phyloP scores from a whole-genome alignment of 495 filamentous ascomycete species.

The Apiosordaria backusii region DNA sequence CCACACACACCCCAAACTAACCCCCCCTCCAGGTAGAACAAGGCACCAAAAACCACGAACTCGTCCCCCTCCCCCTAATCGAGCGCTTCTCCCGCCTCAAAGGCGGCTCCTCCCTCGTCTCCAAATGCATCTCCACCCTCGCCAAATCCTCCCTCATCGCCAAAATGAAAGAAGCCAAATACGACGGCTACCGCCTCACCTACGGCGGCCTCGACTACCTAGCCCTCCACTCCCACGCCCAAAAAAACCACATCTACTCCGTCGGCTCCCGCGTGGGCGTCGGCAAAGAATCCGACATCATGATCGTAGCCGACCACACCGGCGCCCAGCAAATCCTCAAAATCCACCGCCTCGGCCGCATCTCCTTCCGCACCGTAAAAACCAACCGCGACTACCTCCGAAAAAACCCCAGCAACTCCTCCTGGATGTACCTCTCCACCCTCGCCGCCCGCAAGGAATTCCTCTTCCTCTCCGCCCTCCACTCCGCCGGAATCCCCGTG shows the following conservation, averaged over 20 bases:
- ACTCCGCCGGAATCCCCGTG: constrained; percentile 79
- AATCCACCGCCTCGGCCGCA: constrained; percentile 87
- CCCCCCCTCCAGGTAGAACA: constrained; percentile 66
- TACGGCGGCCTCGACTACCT: constrained; percentile 98
- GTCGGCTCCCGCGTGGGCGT: constrained; percentile 94
- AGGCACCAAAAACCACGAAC: constrained; percentile 93
- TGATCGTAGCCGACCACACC: constrained; percentile 72
- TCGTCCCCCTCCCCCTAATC: constrained; percentile 89
- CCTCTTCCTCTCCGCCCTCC: constrained; percentile 84
- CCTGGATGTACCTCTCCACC: constrained; percentile 96
- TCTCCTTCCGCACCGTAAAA: constrained; percentile 95
- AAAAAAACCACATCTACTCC: constrained; percentile 73
- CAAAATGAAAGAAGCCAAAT: constrained; percentile 90
- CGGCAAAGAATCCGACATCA: constrained; percentile 96
- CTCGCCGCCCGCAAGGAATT: constrained; percentile 90
- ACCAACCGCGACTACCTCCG: constrained; percentile 88
- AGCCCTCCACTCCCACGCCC: constrained; percentile 82
- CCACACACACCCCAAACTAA: neutral
- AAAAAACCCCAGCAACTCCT: constrained; percentile 66
- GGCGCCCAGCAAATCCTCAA: constrained; percentile 73
- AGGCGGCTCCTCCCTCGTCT: constrained; percentile 73
- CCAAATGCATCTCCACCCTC: constrained; percentile 79
- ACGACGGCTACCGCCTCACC: constrained; percentile 95
- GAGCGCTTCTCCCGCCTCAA: constrained; percentile 75
- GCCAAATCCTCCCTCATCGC: constrained; percentile 92